phyloP scores from a whole-genome alignment of 2,329 filamentous ascomycete species.

The Blumeria hordei region DNA sequence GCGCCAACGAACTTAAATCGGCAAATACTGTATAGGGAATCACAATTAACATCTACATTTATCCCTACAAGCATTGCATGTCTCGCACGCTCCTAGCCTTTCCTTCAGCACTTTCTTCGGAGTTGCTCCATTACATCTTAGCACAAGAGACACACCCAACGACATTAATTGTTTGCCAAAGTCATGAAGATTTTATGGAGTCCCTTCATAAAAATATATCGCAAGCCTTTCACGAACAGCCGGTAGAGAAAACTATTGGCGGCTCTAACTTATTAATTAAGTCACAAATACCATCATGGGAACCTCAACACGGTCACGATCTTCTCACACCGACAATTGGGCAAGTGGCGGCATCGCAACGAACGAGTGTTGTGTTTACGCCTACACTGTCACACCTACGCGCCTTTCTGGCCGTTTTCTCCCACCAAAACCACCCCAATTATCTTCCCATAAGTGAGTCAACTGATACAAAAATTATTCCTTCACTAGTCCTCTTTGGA shows the following conservation, averaged over 20 bases:
- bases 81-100: constrained; percentile 16
- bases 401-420: constrained; percentile 38
- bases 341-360: constrained; percentile 41
- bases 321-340: constrained; percentile 42
- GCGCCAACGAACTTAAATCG: too few relatives aligned
- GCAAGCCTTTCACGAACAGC: constrained; percentile 2
- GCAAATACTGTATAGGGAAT: too few relatives aligned
- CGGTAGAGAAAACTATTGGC: constrained; percentile 3
- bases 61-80: too few relatives aligned
- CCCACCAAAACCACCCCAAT: background rate
- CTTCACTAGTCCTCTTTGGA: constrained; percentile 27
- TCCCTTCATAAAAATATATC: constrained; percentile 27
- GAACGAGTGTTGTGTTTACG: constrained; percentile 46
- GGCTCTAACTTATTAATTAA: background rate
- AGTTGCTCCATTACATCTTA: constrained; percentile 42
- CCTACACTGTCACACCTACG: constrained; percentile 56
- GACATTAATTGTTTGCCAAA: constrained; percentile 46
- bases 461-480: background rate
- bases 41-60: too few relatives aligned
- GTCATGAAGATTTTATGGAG: constrained; percentile 37
- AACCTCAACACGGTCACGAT: constrained; percentile 12
- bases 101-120: constrained; percentile 26
- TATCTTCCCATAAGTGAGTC: background rate
- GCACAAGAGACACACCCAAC: constrained; percentile 29
- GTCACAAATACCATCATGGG: constrained; percentile 1